phyloP scores from a whole-genome alignment of 345 rosid genomes.

The Acer yangbiense region DNA sequence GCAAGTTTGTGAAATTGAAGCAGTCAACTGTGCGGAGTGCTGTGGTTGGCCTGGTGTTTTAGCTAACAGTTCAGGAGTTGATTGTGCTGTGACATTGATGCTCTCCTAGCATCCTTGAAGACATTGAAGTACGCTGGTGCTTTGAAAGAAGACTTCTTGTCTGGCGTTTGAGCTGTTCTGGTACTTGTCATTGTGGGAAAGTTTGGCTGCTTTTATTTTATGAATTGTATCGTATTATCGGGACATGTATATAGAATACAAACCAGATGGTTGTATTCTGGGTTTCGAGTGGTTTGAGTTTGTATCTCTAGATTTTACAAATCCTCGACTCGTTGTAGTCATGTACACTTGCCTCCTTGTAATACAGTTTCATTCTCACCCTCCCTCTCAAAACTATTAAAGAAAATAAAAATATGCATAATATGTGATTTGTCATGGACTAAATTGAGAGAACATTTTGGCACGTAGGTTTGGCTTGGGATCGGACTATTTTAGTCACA shows the following conservation, averaged over 20 bases:
- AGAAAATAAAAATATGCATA: not conserved
- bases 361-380: not conserved
- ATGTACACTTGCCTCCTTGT: not conserved
- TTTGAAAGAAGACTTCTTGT: conserved; percentile 6
- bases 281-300: not conserved
- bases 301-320: conserved; percentile 1
- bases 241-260: conserved; percentile 2
- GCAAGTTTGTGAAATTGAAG: not conserved
- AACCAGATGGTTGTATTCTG: not conserved
- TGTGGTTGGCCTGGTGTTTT: too few relatives aligned
- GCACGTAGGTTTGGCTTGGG: too few relatives aligned
- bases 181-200: not conserved
- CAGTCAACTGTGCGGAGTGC: not conserved
- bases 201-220: not conserved
- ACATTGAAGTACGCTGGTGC: conserved; percentile 1
- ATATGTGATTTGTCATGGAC: not conserved
- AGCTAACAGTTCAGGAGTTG: too few relatives aligned
- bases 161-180: not conserved
- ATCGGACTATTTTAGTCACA: too few relatives aligned
- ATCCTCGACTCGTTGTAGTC: not conserved
- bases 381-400: conserved; percentile 10
- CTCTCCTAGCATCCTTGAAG: not conserved
- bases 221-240: not conserved
- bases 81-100: not conserved
- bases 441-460: not conserved